Conservation (phyloP, 2,329 filamentous ascomycete species). For the Nakataea oryzae region DNA sequence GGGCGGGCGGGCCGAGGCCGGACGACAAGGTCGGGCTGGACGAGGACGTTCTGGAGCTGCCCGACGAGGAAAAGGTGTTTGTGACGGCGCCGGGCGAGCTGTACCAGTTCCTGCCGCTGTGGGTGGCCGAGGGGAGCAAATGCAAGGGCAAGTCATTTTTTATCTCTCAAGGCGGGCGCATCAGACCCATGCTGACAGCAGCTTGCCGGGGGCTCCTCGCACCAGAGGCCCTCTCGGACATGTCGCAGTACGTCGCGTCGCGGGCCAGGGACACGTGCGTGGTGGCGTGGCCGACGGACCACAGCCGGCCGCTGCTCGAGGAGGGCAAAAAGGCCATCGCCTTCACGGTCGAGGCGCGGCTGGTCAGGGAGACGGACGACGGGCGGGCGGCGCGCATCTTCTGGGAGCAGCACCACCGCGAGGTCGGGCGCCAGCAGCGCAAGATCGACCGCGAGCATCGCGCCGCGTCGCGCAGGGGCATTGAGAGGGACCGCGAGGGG, state of each 20-base stretch:
- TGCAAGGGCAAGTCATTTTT: slow-evolving; percentile 17
- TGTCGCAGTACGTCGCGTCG: slow-evolving; percentile 11
- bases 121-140: slow-evolving; percentile 21
- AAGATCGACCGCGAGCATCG: slow-evolving; percentile 13
- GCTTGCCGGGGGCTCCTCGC: no score
- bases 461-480: slow-evolving; percentile 9
- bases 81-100: slow-evolving; percentile 30
- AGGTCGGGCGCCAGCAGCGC: slow-evolving; percentile 13
- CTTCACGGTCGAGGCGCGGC: slow-evolving; percentile 16
- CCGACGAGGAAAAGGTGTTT: slow-evolving; percentile 16
- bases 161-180: neutral
- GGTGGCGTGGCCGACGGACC: slow-evolving; percentile 15
- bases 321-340: slow-evolving; percentile 10
- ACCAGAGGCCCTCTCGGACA: slow-evolving; percentile 9
- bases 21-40: slow-evolving; percentile 4
- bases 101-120: slow-evolving; percentile 29
- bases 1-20: slow-evolving; percentile 1
- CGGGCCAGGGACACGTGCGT: slow-evolving; percentile 12
- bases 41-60: slow-evolving; percentile 3
- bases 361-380: slow-evolving; percentile 12
- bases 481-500: slow-evolving; percentile 7
- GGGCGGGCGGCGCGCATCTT: slow-evolving; percentile 14
- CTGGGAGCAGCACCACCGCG: slow-evolving; percentile 17
- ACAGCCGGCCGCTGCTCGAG: slow-evolving; percentile 11
- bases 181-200: neutral